These are phyloP conservation scores for Penstemon barbatus DNA, from an alignment of 257 asterid species.

Conservation along the genomic window DNA sequence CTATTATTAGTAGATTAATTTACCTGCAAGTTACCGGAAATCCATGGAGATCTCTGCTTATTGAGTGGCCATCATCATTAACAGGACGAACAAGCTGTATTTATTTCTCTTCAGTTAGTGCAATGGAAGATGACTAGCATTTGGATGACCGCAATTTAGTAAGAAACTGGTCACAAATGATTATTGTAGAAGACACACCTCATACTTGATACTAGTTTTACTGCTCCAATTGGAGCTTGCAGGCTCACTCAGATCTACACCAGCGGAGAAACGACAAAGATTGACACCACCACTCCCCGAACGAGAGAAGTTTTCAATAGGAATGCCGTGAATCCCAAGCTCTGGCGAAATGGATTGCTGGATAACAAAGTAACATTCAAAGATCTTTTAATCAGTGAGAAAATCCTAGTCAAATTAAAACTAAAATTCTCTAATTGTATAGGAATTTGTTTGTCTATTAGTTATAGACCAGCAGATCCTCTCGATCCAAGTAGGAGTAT, in stretches of 20 bases:
- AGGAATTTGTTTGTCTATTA: slow-evolving; percentile 3
- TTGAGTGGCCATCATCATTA: slow-evolving; percentile 77
- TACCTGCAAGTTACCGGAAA: slow-evolving; percentile 98
- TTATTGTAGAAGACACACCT: slow-evolving; percentile 47
- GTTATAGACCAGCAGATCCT: neutral
- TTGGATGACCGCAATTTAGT: slow-evolving; percentile 13
- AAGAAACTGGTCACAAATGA: slow-evolving; percentile 15
- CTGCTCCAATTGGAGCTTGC: slow-evolving; percentile 95
- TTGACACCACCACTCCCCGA: slow-evolving; percentile 88
- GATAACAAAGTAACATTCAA: slow-evolving; percentile 31
- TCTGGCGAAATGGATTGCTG: slow-evolving; percentile 96
- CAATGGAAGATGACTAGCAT: slow-evolving; percentile 9
- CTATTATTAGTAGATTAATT: slow-evolving; percentile 21
- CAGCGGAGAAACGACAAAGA: slow-evolving; percentile 82
- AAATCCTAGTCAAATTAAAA: slow-evolving; percentile 10
- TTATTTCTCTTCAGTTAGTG: slow-evolving; percentile 26
- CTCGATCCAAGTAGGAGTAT: slow-evolving; percentile 8
- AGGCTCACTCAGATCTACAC: slow-evolving; percentile 89
- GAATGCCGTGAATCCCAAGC: slow-evolving; percentile 82
- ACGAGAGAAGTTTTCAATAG: slow-evolving; percentile 82
- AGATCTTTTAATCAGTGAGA: slow-evolving; percentile 20
- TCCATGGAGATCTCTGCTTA: slow-evolving; percentile 84
- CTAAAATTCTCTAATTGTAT: neutral
- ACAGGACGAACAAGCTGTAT: slow-evolving; percentile 81
- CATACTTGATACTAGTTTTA: slow-evolving; percentile 89